phyloP scores from a whole-genome alignment of 2,329 filamentous ascomycete genomes.

The Eurotiales sp. region DNA sequence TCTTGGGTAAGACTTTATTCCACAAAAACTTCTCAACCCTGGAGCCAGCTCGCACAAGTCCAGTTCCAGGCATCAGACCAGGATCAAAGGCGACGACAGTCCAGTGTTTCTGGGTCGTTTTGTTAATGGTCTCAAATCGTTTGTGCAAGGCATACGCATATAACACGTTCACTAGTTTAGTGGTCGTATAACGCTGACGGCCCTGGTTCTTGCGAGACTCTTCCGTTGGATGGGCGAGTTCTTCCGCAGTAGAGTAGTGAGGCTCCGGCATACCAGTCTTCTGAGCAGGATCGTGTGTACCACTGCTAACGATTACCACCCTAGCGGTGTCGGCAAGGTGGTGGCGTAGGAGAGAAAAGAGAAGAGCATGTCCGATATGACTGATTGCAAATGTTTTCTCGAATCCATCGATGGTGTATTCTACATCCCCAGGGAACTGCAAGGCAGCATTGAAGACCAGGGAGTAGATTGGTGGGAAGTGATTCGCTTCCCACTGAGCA shows the following conservation, averaged over 20 bases:
- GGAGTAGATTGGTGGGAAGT: slow-evolving; percentile 41
- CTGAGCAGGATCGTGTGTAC: slow-evolving; percentile 47
- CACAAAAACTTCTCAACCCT: slow-evolving; percentile 31
- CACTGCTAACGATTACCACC: slow-evolving; percentile 44
- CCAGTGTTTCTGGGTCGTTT: slow-evolving; percentile 25
- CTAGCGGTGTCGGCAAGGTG: slow-evolving; percentile 40
- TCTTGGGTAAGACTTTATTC: slow-evolving; percentile 31
- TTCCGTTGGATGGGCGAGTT: slow-evolving; percentile 41
- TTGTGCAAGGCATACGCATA: slow-evolving; percentile 47
- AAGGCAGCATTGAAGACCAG: slow-evolving; percentile 50
- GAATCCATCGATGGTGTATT: slow-evolving; percentile 41
- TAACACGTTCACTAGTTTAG: slow-evolving; percentile 48
- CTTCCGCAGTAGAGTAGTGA: slow-evolving; percentile 42
- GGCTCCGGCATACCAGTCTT: slow-evolving; percentile 43
- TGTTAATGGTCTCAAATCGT: slow-evolving; percentile 24
- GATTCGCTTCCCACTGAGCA: slow-evolving; percentile 29
- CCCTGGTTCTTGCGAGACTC: slow-evolving; percentile 28
- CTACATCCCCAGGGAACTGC: slow-evolving; percentile 38
- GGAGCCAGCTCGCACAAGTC: slow-evolving; percentile 34
- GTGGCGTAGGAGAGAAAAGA: slow-evolving; percentile 47
- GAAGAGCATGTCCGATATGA: slow-evolving; percentile 50
- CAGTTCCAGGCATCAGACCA: slow-evolving; percentile 49
- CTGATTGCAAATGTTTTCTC: slow-evolving; percentile 50
- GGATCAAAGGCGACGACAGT: slow-evolving; percentile 46
- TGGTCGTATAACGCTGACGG: slow-evolving; percentile 41